phyloP scores from a whole-genome alignment of 305 asterid genomes.

The Ilex paraguariensis region DNA sequence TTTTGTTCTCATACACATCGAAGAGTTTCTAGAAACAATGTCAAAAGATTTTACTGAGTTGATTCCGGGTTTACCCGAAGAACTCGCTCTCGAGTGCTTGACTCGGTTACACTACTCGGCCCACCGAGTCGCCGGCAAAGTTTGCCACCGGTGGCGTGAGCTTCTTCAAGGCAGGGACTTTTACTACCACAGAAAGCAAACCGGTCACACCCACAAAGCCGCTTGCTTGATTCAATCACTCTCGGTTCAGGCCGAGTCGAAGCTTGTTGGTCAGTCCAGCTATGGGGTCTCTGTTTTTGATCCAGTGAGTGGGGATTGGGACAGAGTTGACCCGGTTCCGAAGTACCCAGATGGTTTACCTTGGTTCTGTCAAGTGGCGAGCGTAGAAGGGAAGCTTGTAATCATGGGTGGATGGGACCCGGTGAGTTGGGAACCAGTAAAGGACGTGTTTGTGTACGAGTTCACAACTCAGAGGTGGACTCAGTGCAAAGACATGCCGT shows the following conservation, averaged over 20 bases:
- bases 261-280: constrained; percentile 50
- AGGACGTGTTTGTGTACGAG: constrained; percentile 64
- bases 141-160: constrained; percentile 59
- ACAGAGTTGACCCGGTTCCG: constrained; percentile 58
- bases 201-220: constrained; percentile 45
- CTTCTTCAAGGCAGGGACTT: constrained; percentile 59
- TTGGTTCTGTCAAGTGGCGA: constrained; percentile 63
- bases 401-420: constrained; percentile 90
- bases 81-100: constrained; percentile 75
- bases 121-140: constrained; percentile 49
- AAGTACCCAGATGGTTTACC: constrained; percentile 72
- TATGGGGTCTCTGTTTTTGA: constrained; percentile 64
- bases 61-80: constrained; percentile 83
- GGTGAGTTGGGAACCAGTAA: constrained; percentile 66
- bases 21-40: constrained; percentile 7
- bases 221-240: constrained; percentile 73
- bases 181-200: constrained; percentile 52
- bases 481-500: constrained; percentile 63
- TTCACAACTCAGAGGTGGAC: constrained; percentile 65
- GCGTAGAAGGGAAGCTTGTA: constrained; percentile 61
- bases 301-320: constrained; percentile 45
- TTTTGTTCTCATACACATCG: background rate
- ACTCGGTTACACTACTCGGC: constrained; percentile 72
- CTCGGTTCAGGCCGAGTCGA: constrained; percentile 37
- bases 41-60: constrained; percentile 32